Base-by-base conservation (phyloP, 352 stramenopile species). In the Phytophthora foliorum region DNA sequence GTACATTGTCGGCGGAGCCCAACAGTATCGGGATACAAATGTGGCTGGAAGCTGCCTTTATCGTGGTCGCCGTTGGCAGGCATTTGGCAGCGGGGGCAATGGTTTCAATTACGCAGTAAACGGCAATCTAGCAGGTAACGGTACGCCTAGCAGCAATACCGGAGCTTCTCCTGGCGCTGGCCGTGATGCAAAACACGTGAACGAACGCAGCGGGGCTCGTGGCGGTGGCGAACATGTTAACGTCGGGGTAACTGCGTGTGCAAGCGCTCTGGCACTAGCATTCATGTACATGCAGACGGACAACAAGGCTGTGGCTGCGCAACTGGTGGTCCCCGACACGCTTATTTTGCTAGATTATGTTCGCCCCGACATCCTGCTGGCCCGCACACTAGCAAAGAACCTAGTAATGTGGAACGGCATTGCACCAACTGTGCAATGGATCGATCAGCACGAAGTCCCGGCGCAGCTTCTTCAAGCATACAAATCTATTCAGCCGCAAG, bases 251-350 rank as follows among this genome's bases (percentile, higher is more conserved):
- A 99, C 98, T 32, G 93, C 96, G 17, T 92, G 94, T 22, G 97
- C 91, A 49, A 92, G 84, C 44, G 98, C 93, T 6, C 63, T 99
- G 49, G 97, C 97, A 9, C 78, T 99, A 21, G 96, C 90, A 14
- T 92, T 99, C 39, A 99, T 99, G 83, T 99, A 98, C 73, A 92
- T 99, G 61, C 92, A 97, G 67, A 99, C 86, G 31, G 85, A 90
- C 60, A 98, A 98, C 75, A 86, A 87, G 32, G 83, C 80, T 3
- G 85, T 97, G 50, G 84, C 89, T 13, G 86, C 86, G 19, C 88
- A 94, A 25, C 74, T 99, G 27, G 71, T 77, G 4, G 82, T 99
- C 50, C 98, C 98, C 7, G 84, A 98, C 41, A 99, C 97, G 10
- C 83, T 99, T 38, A 98, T 98, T 54, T 76, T 98, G 41, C 80